These are phyloP conservation scores for Populus hybrid DNA, from an alignment of 441 rosid genomes.

Conservation along the genomic window DNA sequence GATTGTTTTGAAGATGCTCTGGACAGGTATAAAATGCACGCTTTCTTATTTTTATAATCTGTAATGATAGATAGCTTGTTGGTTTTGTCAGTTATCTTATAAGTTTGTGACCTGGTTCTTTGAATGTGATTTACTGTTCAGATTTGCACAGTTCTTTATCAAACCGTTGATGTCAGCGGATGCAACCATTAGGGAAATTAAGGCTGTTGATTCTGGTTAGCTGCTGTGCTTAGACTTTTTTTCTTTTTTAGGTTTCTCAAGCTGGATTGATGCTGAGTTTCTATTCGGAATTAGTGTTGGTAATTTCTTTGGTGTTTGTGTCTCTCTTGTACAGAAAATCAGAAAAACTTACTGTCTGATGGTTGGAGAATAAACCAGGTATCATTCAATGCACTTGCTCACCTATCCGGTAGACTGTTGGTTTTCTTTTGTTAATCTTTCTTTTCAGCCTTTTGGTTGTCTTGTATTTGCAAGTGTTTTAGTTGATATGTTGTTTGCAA, in stretches of 20 bases:
- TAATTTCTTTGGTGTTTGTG: background rate
- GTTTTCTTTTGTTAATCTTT: background rate
- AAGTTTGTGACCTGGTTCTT: conserved; percentile 15
- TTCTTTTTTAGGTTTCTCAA: background rate
- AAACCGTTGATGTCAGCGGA: conserved; percentile 94
- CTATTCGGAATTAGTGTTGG: background rate
- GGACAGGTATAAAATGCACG: conserved; percentile 54
- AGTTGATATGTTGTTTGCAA: background rate
- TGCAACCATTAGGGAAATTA: conserved; percentile 85
- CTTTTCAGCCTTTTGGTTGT: background rate
- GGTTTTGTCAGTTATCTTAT: conserved; percentile 3
- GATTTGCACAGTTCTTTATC: conserved; percentile 86
- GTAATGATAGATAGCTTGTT: background rate
- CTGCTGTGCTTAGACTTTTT: conserved; percentile 5
- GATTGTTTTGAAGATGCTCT: conserved; percentile 83
- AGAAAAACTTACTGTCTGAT: conserved; percentile 84
- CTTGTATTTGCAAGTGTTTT: background rate
- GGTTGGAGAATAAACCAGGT: conserved; percentile 88
- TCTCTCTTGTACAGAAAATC: conserved; percentile 61
- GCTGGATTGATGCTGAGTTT: background rate
- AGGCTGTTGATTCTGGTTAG: conserved; percentile 92
- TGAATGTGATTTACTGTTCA: conserved; percentile 33
- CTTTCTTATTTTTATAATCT: conserved; percentile 1
- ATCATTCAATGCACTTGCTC: conserved; percentile 6
- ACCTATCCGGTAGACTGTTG: background rate